Conservation (phyloP, 2,329 filamentous ascomycete genomes). For the Fusarium domesticum region DNA sequence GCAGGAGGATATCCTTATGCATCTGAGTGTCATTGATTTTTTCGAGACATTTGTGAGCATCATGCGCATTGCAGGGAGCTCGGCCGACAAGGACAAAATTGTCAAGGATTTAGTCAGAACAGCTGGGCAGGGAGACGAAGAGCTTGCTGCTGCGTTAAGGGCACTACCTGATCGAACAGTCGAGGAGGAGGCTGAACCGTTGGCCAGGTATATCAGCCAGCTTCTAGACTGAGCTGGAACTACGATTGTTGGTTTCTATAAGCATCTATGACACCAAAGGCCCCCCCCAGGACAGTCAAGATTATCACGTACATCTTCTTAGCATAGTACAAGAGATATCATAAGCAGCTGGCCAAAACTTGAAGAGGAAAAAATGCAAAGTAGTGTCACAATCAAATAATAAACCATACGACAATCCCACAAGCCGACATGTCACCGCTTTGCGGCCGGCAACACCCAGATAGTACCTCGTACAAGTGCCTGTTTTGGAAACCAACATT, state of each 20-base stretch:
- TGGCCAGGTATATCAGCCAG: slow-evolving; percentile 45
- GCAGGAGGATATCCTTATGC: slow-evolving; percentile 48
- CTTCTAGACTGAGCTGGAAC: slow-evolving; percentile 31
- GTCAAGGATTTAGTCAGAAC: slow-evolving; percentile 41
- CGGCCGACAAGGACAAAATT: slow-evolving; percentile 34
- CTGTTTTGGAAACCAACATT: slow-evolving; percentile 27
- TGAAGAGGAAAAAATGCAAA: slow-evolving; percentile 12
- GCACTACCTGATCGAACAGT: slow-evolving; percentile 48
- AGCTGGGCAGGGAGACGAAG: slow-evolving; percentile 39
- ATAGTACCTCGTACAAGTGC: slow-evolving; percentile 6
- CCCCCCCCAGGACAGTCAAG: no score
- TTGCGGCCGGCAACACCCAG: slow-evolving; percentile 18
- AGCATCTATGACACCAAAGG: no score
- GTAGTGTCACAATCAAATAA: slow-evolving; percentile 21
- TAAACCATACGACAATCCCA: slow-evolving; percentile 23
- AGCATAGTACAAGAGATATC: not conserved
- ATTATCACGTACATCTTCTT: no score
- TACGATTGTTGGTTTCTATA: no score
- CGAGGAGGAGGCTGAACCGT: slow-evolving; percentile 48
- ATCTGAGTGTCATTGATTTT: slow-evolving; percentile 51
- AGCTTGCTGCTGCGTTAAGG: slow-evolving; percentile 39
- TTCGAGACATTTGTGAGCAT: slow-evolving; percentile 50
- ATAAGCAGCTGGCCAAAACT: not conserved
- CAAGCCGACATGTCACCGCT: slow-evolving; percentile 13
- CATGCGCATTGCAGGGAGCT: slow-evolving; percentile 42